Evolutionary conservation across 257 asterid species (phyloP).

Genomic region (Rhazya stricta): DNA sequence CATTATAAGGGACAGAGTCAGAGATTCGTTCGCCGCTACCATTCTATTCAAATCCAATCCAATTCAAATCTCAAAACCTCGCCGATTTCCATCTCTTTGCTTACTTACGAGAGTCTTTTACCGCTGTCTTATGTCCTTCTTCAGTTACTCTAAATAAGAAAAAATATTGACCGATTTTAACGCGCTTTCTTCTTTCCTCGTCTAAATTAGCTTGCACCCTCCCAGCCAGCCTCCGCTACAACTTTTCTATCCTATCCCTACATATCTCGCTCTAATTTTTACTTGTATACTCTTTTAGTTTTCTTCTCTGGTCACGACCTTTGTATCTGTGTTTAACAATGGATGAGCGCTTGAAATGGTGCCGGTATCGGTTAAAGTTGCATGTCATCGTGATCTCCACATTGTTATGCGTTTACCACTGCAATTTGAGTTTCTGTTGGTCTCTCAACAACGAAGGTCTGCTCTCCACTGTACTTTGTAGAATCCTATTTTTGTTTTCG

Average conservation of each 20-base stretch:
- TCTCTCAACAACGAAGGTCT: conserved; percentile 25
- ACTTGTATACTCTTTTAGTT: neutral
- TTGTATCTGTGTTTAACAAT: conserved; percentile 1
- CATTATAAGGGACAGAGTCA: conserved; percentile 15
- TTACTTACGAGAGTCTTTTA: neutral
- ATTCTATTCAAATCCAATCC: neutral
- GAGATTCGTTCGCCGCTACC: conserved; percentile 2
- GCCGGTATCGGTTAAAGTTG: neutral
- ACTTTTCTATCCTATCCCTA: neutral
- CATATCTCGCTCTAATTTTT: neutral
- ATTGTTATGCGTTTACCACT: conserved; percentile 1
- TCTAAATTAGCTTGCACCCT: conserved; percentile 13
- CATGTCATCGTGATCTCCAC: neutral
- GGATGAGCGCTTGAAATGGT: conserved; percentile 13
- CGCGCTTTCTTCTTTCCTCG: conserved; percentile 24
- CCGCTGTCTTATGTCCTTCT: too few relatives aligned
- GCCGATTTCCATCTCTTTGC: neutral
- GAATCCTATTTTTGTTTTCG: neutral
- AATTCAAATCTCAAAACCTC: neutral
- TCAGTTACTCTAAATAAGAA: neutral
- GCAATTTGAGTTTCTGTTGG: conserved; percentile 14
- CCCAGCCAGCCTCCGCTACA: neutral
- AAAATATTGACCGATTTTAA: conserved; percentile 8
- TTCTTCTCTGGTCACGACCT: neutral
- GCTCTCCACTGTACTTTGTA: neutral